phyloP scores from a whole-genome alignment of 305 asterid species.

The Solanum aculeatissimum region DNA sequence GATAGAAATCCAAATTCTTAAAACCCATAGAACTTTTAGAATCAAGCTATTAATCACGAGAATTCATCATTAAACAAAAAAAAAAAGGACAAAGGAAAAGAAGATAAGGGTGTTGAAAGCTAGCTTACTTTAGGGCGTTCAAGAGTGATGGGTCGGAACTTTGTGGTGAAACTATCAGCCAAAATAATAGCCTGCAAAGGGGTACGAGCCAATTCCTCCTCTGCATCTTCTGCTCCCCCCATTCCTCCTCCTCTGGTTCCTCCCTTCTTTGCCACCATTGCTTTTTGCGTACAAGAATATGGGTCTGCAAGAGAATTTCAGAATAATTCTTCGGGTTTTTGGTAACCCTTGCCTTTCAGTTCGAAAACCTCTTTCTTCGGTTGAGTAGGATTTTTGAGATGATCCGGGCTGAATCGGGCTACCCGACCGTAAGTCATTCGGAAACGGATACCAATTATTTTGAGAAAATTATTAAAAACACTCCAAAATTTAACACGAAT shows the following conservation, averaged over 20 bases:
- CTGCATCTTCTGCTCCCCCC: constrained; percentile 42
- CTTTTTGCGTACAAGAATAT: neutral
- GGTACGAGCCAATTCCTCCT: constrained; percentile 57
- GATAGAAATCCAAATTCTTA: neutral
- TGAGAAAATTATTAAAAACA: too few species aligned
- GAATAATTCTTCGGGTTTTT: neutral
- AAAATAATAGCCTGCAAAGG: constrained; percentile 79
- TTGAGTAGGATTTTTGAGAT: neutral
- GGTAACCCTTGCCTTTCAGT: neutral
- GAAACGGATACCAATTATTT: neutral
- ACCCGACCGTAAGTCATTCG: neutral
- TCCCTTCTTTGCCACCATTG: constrained; percentile 80
- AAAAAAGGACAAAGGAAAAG: neutral
- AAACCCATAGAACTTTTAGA: neutral
- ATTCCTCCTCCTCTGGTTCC: constrained; percentile 23
- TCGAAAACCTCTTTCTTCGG: neutral
- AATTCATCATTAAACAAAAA: neutral
- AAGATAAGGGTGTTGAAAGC: neutral
- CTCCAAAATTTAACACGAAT: too few species aligned
- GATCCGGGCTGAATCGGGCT: neutral
- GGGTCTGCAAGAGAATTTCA: neutral
- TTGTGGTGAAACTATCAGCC: constrained; percentile 93
- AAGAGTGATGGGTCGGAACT: constrained; percentile 93
- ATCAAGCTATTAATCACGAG: neutral
- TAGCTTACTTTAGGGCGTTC: constrained; percentile 74